Base-by-base conservation (phyloP, 2,329 filamentous ascomycete genomes). In the Magnaporthiopsis rhizophila region DNA sequence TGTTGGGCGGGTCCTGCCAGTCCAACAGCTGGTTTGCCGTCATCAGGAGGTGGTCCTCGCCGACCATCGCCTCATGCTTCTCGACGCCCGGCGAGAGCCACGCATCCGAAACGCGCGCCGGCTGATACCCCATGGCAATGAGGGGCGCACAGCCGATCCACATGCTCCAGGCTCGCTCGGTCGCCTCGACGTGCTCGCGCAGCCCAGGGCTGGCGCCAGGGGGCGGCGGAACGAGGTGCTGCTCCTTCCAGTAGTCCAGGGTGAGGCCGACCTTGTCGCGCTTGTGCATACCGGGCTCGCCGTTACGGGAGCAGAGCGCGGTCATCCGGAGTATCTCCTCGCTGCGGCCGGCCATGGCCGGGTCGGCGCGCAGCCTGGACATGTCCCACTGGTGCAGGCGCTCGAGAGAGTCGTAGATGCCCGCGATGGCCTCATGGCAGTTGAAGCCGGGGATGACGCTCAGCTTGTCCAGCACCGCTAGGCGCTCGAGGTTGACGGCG, bases 211-310 rank as follows among this genome's bases (percentile, higher is more conserved):
- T 11, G 13, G 12, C 30, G 4, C 50, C 62, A 3, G 65, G 64
- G 8, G 50, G 53, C 34, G 26, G 34, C 24, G 32, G 24, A 21
- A 85, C 73, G 60, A 83, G 79, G 60, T 84, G 80, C 64, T 80
- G 78, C 69, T 88, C 82, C 73, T 86, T 88, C 91, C 91, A 95
- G 73, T 94, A 96, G 68, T 92, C 88, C 56, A 95, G 70, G 61
- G 84, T 86, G 64, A 94, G 76, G 0, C 91, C 91, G 32, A 94
- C 78, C 62, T 82, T 83, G 28, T 83, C 82, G 62, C 86, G 80
- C 18, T 83, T 82, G 74, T 95, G 89, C 83, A 94, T 89, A 36
- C 82, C 77, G 0, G 91, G 90, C 36, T 81, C 81, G 2, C 91
- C 91, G 72, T 89, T 89, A 67, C 83, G 86, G 65, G 84, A 85